phyloP scores from a whole-genome alignment of 2,329 filamentous ascomycete genomes.

The Lachnellula occidentalis region DNA sequence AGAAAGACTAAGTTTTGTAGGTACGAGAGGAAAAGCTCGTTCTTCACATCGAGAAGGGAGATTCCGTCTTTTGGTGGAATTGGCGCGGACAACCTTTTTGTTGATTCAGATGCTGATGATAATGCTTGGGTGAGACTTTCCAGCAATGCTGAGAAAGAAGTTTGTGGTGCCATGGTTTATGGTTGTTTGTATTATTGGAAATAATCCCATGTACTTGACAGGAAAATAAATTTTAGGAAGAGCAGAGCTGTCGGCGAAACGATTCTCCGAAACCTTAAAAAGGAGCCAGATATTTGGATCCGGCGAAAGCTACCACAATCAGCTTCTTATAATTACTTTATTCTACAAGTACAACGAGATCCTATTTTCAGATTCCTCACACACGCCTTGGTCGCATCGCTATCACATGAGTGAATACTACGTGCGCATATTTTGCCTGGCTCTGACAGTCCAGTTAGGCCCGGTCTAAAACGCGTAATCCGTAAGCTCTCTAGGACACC shows the following conservation, averaged over 20 bases:
- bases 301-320: not conserved
- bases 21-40: constrained; percentile 94
- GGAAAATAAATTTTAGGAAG: not conserved
- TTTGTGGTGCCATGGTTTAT: constrained; percentile 42
- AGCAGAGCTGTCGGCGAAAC: constrained; percentile 8
- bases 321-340: not conserved
- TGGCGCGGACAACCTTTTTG: constrained; percentile 56
- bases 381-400: not conserved
- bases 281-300: constrained; percentile 7
- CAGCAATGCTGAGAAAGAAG: constrained; percentile 45
- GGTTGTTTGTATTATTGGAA: not conserved
- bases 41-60: constrained; percentile 91
- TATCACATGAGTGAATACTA: constrained; percentile 10
- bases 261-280: constrained; percentile 7
- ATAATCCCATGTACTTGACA: not conserved
- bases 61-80: constrained; percentile 80
- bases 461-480: constrained; percentile 1
- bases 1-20: constrained; percentile 90
- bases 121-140: constrained; percentile 54
- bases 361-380: not conserved
- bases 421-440: not conserved
- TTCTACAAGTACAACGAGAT: not conserved
- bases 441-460: not conserved
- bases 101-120: constrained; percentile 56
- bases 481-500: constrained; percentile 14